These are phyloP conservation scores for Phenoliferia sp. DNA, from an alignment of 1,284 basidiomycete species.

Conservation along the genomic window DNA sequence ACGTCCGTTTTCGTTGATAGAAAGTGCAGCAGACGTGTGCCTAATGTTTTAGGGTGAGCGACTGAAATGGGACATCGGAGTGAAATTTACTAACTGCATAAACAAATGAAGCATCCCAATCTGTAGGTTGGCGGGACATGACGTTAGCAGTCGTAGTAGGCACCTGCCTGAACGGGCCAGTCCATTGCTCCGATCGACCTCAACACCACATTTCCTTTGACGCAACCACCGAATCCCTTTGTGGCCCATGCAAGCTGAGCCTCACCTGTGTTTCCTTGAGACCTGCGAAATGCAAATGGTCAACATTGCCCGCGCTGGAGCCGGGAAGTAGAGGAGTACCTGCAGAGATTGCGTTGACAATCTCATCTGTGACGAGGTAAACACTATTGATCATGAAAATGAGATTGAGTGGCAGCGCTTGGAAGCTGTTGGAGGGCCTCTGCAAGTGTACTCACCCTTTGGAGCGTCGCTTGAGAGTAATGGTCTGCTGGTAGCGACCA, in stretches of 20 bases:
- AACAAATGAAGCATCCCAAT: constrained; percentile 40
- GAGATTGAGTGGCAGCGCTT: background rate
- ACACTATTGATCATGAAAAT: constrained; percentile 35
- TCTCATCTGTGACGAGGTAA: constrained; percentile 44
- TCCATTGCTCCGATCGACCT: background rate
- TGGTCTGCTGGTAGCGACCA: constrained; percentile 16
- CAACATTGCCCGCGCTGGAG: background rate
- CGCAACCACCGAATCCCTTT: background rate
- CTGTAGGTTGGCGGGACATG: constrained; percentile 7
- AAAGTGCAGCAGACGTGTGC: constrained; percentile 30
- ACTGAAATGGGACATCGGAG: background rate
- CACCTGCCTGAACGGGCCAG: background rate
- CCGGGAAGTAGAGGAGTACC: background rate
- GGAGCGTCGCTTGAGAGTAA: constrained; percentile 12
- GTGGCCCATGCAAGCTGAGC: background rate
- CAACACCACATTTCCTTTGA: background rate
- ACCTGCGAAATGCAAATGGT: background rate
- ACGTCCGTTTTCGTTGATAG: constrained; percentile 32
- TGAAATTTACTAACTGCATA: background rate
- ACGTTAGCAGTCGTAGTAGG: background rate
- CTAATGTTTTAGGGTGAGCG: constrained; percentile 5
- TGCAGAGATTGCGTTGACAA: constrained; percentile 35
- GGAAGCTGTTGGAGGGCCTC: background rate
- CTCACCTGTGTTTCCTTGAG: background rate
- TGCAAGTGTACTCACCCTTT: constrained; percentile 10